These are phyloP conservation scores for Stromatinia cepivora DNA, from an alignment of 2,329 filamentous ascomycete species.

Conservation along the genomic window DNA sequence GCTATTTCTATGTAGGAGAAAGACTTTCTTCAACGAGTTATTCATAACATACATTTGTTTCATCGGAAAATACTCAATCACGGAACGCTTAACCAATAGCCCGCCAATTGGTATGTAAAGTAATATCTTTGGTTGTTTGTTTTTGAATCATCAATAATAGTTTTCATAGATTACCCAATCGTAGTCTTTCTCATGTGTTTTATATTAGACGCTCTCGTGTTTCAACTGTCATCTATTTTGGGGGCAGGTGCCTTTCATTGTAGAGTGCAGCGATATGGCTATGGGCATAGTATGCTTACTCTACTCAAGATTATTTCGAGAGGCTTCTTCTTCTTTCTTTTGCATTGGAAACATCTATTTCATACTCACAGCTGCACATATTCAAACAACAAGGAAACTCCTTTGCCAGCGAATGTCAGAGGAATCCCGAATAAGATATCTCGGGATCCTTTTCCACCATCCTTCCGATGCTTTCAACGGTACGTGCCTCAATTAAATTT, in stretches of 20 bases:
- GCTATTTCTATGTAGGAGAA: background rate
- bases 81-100: conserved; percentile 15
- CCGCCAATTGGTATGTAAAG: background rate
- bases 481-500: background rate
- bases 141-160: conserved; percentile 1
- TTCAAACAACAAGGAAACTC: background rate
- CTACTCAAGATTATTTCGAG: background rate
- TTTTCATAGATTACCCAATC: background rate
- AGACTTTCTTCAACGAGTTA: background rate
- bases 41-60: conserved; percentile 11
- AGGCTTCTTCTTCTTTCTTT: background rate
- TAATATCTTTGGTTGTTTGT: background rate
- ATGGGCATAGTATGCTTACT: background rate
- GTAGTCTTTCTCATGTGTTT: background rate
- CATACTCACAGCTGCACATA: background rate
- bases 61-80: background rate
- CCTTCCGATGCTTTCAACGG: background rate
- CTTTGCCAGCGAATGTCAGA: background rate
- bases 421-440: background rate
- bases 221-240: conserved; percentile 15
- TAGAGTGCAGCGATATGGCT: background rate
- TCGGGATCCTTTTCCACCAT: background rate
- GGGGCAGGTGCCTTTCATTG: conserved; percentile 1
- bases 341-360: background rate
- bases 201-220: conserved; percentile 6